These are phyloP conservation scores for Moringa oleifera DNA, from an alignment of 345 rosid genomes.

Conservation along the genomic window DNA sequence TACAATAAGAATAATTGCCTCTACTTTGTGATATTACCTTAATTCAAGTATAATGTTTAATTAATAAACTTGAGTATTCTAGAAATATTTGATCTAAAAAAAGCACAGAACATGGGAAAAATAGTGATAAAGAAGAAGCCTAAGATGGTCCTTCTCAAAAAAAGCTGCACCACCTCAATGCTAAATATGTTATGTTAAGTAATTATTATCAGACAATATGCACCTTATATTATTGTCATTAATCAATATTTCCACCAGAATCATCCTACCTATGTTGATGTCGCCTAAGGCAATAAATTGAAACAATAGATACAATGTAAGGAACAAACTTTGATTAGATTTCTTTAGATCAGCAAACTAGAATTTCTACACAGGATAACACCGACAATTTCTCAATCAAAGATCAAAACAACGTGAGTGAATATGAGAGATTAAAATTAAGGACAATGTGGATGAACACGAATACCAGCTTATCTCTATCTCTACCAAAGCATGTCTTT, in stretches of 20 bases:
- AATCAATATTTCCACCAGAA: not conserved
- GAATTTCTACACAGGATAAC: not conserved
- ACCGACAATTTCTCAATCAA: not conserved
- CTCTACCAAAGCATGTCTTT: no score
- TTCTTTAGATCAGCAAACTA: not conserved
- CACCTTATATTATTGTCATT: not conserved
- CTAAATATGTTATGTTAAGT: no score
- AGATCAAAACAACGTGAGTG: no score
- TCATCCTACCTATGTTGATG: not conserved
- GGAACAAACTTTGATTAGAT: not conserved
- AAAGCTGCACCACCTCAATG: not conserved
- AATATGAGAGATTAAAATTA: no score
- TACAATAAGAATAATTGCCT: no score
- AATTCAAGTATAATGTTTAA: not conserved
- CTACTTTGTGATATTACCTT: no score
- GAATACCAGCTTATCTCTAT: no score
- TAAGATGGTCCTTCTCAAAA: not conserved
- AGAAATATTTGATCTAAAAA: no score
- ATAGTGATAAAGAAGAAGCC: not conserved
- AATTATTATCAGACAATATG: not conserved
- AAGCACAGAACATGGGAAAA: no score
- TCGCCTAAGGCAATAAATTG: not conserved
- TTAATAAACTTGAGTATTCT: no score
- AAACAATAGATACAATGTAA: not conserved
- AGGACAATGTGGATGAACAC: no score